Evolutionary conservation across 2,329 filamentous ascomycete species (phyloP).

Genomic region (Pseudogymnoascus sp.): DNA sequence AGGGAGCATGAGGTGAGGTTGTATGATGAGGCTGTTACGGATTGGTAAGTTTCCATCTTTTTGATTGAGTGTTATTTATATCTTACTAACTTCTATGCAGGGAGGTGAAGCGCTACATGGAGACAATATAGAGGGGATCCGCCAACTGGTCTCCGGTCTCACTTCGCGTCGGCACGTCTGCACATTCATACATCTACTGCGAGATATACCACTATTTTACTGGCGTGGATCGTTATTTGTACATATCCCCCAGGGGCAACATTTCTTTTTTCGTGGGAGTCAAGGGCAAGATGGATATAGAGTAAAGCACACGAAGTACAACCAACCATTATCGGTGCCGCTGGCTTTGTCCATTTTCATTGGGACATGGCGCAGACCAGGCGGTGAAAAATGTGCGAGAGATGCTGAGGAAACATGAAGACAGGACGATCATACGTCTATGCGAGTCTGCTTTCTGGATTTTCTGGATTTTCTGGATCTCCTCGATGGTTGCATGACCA

Average conservation of each 20-base stretch:
- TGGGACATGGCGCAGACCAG: not conserved
- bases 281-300: not conserved
- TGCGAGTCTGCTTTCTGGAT: not conserved
- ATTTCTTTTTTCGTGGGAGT: not conserved
- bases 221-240: not conserved
- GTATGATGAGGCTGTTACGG: slow-evolving; percentile 94
- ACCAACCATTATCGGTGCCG: not conserved
- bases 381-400: too few relatives aligned
- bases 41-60: slow-evolving; percentile 61
- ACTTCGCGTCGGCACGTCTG: not conserved
- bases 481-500: not conserved
- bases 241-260: not conserved
- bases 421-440: not conserved
- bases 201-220: not conserved
- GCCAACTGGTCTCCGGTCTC: not conserved
- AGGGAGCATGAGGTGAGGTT: slow-evolving; percentile 82
- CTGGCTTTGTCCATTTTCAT: not conserved
- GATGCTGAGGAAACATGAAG: not conserved
- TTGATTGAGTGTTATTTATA: not conserved
- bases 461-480: not conserved
- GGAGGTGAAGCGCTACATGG: slow-evolving; percentile 2
- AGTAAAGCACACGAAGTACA: not conserved
- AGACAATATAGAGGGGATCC: not conserved
- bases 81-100: not conserved
- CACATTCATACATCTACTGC: not conserved